Base-by-base conservation (phyloP, 768 basidiomycete species). In the Exsudoporus frostii region DNA sequence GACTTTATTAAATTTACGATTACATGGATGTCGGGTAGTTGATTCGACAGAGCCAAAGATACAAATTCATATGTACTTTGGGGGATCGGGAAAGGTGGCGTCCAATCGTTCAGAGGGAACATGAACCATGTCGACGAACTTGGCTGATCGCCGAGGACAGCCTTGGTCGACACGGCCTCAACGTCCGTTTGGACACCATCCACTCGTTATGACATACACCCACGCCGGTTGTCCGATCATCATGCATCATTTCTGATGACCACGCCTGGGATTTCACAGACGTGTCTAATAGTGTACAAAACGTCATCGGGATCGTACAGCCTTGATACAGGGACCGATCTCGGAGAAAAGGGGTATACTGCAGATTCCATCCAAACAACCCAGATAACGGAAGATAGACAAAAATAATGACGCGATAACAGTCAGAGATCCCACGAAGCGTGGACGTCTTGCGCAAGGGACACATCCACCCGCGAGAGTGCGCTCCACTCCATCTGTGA, bases 401-500 rank as follows among this genome's bases (percentile, higher is more conserved):
- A 3, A 14, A 34, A 47, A 41, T 19, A 29, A 42, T 32, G 20
- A 39, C 11, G 19, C 30, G 33, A 44, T 30, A 29, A 6, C 25
- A 45, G 29, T 58, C 55, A 71, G 5, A 69, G 33, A 34, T 54
- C 57, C 67, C 67, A 69, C 5, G 56, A 48, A 11, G 65, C 61
- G 2, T 30, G 42, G 2, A 67, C 46, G 42, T 55, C 65, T 0
- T 49, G 51, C 0, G 50, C 45, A 10, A 69, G 54, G 4, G 55
- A 56, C 8, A 69, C 54, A 8, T 55, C 50, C 3, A 69, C 36
- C 7, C 51, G 57, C 1, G 55, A 34, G 15, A 69, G 60, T 0
- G 51, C 30, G 20, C 24, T 14, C 65, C 67, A 69, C 5, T 53
- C 59, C 1, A 52, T 50, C 20, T 43, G 25, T 27, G 57, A 54